phyloP scores from a whole-genome alignment of 345 rosid species.

The Rhizophora mangle region DNA sequence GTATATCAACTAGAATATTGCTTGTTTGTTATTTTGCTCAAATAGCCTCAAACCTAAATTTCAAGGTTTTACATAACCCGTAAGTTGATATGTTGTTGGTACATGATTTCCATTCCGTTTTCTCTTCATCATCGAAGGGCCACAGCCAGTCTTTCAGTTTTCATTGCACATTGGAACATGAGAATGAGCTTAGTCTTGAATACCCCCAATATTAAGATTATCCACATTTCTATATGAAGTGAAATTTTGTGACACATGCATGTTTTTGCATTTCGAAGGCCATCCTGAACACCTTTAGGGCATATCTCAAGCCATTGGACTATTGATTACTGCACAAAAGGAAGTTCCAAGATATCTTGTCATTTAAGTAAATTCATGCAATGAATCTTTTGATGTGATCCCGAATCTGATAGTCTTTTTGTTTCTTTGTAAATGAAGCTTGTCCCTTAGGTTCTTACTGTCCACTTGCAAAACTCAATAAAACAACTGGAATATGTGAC shows the following conservation, averaged over 20 bases:
- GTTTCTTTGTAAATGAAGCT: constrained; percentile 46
- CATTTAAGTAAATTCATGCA: neutral
- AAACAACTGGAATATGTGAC: constrained; percentile 62
- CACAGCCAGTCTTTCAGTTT: too few species aligned
- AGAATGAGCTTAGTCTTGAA: neutral
- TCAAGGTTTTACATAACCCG: too few species aligned
- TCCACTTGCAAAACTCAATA: constrained; percentile 73
- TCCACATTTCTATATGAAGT: neutral
- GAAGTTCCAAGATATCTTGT: neutral
- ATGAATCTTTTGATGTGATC: neutral
- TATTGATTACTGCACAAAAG: neutral
- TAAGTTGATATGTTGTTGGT: too few species aligned
- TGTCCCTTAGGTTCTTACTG: constrained; percentile 86
- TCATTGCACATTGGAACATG: too few species aligned
- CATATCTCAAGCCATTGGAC: neutral
- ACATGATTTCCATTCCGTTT: too few species aligned
- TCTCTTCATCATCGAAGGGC: too few species aligned
- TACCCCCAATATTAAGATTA: neutral
- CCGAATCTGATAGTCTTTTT: constrained; percentile 10
- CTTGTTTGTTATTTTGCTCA: too few species aligned
- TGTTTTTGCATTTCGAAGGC: neutral
- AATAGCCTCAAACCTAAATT: too few species aligned
- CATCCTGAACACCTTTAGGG: neutral
- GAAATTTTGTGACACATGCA: neutral
- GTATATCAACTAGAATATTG: too few species aligned